Evolutionary conservation across 306 rosid genomes (phyloP).

Genomic region (Luffa acutangula): DNA sequence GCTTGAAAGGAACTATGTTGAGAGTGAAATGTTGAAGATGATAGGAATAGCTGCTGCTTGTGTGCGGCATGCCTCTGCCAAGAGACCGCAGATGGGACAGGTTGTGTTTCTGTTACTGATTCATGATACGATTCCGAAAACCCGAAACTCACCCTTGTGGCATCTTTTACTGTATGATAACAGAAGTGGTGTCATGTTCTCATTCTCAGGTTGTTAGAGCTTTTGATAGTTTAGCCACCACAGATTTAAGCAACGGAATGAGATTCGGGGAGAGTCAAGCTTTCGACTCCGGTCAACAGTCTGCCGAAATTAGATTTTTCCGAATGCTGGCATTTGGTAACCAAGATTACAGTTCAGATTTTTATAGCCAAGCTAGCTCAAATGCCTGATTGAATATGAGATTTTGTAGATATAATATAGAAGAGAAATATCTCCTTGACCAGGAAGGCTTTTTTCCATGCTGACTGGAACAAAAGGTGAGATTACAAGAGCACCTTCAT

Average conservation of each 20-base stretch:
- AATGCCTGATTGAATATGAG: constrained; percentile 6
- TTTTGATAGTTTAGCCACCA: constrained; percentile 50
- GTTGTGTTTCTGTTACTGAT: constrained; percentile 19
- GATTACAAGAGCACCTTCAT: constrained; percentile 1
- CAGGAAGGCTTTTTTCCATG: neutral
- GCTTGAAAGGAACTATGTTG: constrained; percentile 53
- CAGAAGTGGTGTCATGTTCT: neutral
- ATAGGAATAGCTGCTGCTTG: constrained; percentile 77
- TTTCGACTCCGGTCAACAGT: constrained; percentile 56
- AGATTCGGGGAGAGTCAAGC: constrained; percentile 67
- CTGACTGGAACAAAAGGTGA: neutral
- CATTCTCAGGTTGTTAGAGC: constrained; percentile 71
- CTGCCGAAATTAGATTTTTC: constrained; percentile 59
- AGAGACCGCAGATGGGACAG: constrained; percentile 96
- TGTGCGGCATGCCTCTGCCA: constrained; percentile 64
- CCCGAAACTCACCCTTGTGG: neutral
- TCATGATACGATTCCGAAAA: neutral
- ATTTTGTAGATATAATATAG: constrained; percentile 17
- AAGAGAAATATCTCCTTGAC: neutral
- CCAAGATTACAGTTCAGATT: constrained; percentile 62
- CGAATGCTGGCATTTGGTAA: constrained; percentile 70
- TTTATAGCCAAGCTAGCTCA: constrained; percentile 38
- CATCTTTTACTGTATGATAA: neutral
- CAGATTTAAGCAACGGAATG: constrained; percentile 84
- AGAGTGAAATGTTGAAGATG: constrained; percentile 62